Percentiles rank a stretch among this genome's conserved stretches.
phyloP scores from a whole-genome alignment of 2,329 filamentous ascomycete genomes.

The Paraphoma sp. region DNA sequence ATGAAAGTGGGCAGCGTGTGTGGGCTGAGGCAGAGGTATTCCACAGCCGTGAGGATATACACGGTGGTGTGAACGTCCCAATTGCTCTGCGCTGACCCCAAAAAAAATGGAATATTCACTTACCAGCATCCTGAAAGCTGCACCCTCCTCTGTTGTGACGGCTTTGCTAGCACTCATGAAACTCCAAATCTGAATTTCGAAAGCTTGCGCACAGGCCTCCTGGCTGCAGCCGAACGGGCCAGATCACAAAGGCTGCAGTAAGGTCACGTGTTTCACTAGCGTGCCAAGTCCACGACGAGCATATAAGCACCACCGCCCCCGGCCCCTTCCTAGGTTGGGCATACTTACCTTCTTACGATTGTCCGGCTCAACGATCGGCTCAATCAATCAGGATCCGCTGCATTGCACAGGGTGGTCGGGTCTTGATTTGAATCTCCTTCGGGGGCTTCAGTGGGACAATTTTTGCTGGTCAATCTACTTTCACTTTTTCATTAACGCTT shows the following conservation, averaged over 20 bases:
- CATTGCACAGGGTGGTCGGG: conserved; percentile 48
- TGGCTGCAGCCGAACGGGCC: neutral
- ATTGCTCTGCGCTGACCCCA: neutral
- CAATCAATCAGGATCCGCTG: conserved; percentile 37
- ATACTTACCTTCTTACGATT: conserved; percentile 38
- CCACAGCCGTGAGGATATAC: neutral
- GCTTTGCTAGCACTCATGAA: neutral
- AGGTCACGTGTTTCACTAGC: neutral
- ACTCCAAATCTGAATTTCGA: neutral
- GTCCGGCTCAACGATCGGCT: conserved; percentile 37
- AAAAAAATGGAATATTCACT: neutral
- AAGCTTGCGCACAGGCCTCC: neutral
- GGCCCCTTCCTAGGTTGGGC: neutral
- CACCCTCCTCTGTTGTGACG: neutral
- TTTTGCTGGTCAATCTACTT: conserved; percentile 34
- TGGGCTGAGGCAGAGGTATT: neutral
- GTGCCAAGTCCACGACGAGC: neutral
- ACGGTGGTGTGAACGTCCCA: neutral
- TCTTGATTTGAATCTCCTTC: conserved; percentile 40
- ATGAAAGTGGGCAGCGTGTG: conserved; percentile 15
- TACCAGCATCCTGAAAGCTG: neutral
- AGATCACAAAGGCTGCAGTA: neutral
- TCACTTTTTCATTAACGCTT: conserved; percentile 48
- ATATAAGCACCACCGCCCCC: conserved; percentile 2
- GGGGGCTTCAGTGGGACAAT: conserved; percentile 41